Conservation (phyloP, 1,139 yeast genomes). For the Magnusiomyces paraingens region DNA sequence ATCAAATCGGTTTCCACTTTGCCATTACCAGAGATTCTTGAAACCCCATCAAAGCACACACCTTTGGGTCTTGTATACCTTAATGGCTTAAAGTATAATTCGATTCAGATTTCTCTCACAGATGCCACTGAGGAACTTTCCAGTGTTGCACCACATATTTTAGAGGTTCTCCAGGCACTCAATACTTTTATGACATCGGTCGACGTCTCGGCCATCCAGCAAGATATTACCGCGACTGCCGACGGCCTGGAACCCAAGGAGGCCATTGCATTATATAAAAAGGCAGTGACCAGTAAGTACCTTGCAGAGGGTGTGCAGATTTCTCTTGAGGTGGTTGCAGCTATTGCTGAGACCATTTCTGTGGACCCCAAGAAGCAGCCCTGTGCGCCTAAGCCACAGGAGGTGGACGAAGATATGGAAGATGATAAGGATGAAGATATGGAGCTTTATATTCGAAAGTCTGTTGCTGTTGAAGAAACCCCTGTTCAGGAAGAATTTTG, state of each 20-base stretch:
- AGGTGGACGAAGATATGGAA: constrained; percentile 11
- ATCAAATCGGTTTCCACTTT: constrained; percentile 8
- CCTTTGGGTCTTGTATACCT: constrained; percentile 22
- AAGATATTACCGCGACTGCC: constrained; percentile 29
- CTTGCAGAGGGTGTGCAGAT: constrained; percentile 58
- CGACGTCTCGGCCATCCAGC: constrained; percentile 38
- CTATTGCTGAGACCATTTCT: constrained; percentile 56
- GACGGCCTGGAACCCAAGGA: constrained; percentile 32
- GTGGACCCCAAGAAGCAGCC: constrained; percentile 21
- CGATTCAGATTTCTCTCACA: background rate
- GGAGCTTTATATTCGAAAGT: constrained; percentile 6
- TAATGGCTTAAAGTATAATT: constrained; percentile 26
- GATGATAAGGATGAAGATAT: constrained; percentile 17
- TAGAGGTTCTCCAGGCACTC: constrained; percentile 25
- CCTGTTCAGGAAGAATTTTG: background rate
- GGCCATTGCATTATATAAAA: constrained; percentile 38
- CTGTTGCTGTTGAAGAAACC: background rate
- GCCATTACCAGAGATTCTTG: constrained; percentile 12
- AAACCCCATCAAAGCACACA: constrained; percentile 15
- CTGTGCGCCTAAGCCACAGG: background rate
- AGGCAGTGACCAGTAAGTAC: constrained; percentile 43
- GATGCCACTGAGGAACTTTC: constrained; percentile 2
- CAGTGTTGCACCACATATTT: constrained; percentile 1
- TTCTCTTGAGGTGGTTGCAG: constrained; percentile 66
- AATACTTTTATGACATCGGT: constrained; percentile 21